phyloP scores from a whole-genome alignment of 148 eudicot species.

The Cornus kousa region DNA sequence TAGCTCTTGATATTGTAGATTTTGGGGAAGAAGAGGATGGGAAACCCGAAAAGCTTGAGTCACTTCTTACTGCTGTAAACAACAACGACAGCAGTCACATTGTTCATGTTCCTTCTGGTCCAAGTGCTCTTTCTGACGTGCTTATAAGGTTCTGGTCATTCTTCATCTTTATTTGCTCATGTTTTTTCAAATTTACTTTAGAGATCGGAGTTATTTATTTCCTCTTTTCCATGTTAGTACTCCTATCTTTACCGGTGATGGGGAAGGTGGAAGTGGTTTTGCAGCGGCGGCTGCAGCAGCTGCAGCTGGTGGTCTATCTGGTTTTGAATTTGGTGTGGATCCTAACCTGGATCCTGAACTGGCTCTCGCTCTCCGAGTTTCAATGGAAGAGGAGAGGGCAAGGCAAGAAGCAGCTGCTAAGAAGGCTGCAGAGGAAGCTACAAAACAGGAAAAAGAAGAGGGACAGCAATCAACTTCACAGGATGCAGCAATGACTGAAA shows the following conservation, averaged over 20 bases:
- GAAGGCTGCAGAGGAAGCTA: constrained; percentile 88
- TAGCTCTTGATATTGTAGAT: constrained; percentile 92
- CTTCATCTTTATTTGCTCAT: background rate
- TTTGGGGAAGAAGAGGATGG: constrained; percentile 96
- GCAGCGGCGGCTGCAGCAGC: constrained; percentile 94
- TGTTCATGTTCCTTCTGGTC: constrained; percentile 86
- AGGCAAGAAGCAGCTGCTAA: constrained; percentile 98
- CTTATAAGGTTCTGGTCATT: constrained; percentile 63
- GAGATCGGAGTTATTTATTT: background rate
- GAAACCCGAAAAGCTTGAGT: constrained; percentile 89
- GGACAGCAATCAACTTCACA: constrained; percentile 64
- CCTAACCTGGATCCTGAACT: constrained; percentile 97
- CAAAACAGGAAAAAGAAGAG: constrained; percentile 63
- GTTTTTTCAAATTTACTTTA: background rate
- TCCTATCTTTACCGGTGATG: constrained; percentile 95
- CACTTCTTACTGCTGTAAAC: constrained; percentile 81
- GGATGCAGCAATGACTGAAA: constrained; percentile 82
- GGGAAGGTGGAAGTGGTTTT: constrained; percentile 93
- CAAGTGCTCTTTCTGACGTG: constrained; percentile 81
- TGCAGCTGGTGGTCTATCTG: constrained; percentile 90
- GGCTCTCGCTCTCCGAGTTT: constrained; percentile 96
- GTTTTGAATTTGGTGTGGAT: constrained; percentile 96
- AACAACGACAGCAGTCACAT: constrained; percentile 93
- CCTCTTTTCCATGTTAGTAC: constrained; percentile 45
- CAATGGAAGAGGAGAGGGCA: constrained; percentile 99